phyloP scores from a whole-genome alignment of 345 rosid genomes.

The Eutrema yunnanense region DNA sequence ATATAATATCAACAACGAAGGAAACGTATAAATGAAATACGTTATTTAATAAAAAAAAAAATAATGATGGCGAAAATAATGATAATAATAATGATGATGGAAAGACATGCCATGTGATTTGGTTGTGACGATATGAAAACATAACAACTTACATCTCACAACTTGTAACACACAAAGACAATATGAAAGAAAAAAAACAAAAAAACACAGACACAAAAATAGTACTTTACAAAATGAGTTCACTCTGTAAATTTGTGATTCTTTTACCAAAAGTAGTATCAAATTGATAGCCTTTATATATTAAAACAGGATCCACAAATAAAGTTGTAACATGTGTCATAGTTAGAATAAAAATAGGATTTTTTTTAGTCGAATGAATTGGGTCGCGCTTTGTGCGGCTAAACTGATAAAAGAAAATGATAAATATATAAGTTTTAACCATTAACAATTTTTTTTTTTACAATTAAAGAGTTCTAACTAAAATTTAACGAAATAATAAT shows the following conservation, averaged over 20 bases:
- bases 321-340: neutral
- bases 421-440: too few relatives aligned
- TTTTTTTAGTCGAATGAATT: too few relatives aligned
- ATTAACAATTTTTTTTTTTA: too few relatives aligned
- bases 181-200: neutral
- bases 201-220: neutral
- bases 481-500: too few relatives aligned
- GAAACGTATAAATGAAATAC: neutral
- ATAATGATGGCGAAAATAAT: conserved; percentile 1
- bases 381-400: too few relatives aligned
- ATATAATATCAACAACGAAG: neutral
- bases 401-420: too few relatives aligned
- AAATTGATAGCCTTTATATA: neutral
- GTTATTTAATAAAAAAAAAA: neutral
- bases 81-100: conserved; percentile 1
- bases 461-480: too few relatives aligned
- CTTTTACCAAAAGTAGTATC: conserved; percentile 7
- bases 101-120: conserved; percentile 24
- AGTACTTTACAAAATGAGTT: neutral
- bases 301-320: neutral
- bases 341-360: too few relatives aligned
- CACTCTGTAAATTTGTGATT: neutral
- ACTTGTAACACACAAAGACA: conserved; percentile 9
- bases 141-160: neutral
- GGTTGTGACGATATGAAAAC: conserved; percentile 12